Conservation (phyloP, 192 early-diverging fungal species). For the Tieghemiomyces parasiticus region DNA sequence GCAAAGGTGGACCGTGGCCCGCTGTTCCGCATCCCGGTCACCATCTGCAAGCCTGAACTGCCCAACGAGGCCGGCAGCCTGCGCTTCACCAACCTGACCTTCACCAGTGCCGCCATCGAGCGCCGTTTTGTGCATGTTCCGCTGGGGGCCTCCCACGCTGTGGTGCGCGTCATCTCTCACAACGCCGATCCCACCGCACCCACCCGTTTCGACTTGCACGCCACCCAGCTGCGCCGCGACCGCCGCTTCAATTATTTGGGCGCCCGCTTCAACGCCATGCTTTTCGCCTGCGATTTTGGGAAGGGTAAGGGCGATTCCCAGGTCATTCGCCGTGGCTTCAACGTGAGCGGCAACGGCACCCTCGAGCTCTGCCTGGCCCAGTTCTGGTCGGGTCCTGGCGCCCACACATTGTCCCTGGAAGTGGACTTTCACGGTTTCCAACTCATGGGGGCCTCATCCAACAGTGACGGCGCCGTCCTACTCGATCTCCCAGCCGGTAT, state of each 20-base stretch:
- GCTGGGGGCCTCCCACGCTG: conserved; percentile 58
- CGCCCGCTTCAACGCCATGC: conserved; percentile 31
- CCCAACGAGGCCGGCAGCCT: conserved; percentile 30
- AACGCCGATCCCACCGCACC: conserved; percentile 31
- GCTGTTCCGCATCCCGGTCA: conserved; percentile 76
- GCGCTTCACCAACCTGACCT: conserved; percentile 39
- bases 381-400: conserved; percentile 73
- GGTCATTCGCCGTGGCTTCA: conserved; percentile 31
- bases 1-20: conserved; percentile 50
- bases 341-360: conserved; percentile 50
- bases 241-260: conserved; percentile 43
- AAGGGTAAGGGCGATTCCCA: conserved; percentile 41
- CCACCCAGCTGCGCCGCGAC: conserved; percentile 59
- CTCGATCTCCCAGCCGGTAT: conserved; percentile 29
- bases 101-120: conserved; percentile 60
- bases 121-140: conserved; percentile 77
- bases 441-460: conserved; percentile 26
- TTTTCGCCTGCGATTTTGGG: conserved; percentile 45
- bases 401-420: conserved; percentile 47
- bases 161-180: conserved; percentile 20
- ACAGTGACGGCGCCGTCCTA: conserved; percentile 22
- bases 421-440: conserved; percentile 71
- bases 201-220: conserved; percentile 49
- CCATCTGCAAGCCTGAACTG: conserved; percentile 63
- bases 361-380: conserved; percentile 76